phyloP scores from a whole-genome alignment of 1,284 basidiomycete genomes.

The Pseudozyma sp. region DNA sequence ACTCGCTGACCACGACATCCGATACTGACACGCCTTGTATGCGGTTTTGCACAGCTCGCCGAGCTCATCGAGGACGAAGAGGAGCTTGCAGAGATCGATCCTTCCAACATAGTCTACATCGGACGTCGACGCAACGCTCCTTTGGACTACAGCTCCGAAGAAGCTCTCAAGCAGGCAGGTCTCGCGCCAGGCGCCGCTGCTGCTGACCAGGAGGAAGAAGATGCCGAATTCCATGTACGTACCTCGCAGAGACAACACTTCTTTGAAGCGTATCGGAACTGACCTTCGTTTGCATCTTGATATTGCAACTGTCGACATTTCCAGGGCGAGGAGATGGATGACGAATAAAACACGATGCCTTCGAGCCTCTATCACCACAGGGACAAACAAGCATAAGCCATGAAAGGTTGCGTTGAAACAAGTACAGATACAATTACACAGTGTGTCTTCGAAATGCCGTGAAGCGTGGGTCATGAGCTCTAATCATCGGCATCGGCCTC shows the following conservation, averaged over 20 bases:
- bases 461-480: background rate
- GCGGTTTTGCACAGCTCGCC: slow-evolving; percentile 20
- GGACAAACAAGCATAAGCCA: background rate
- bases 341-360: slow-evolving; percentile 9
- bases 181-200: slow-evolving; percentile 27
- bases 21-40: slow-evolving; percentile 4
- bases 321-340: slow-evolving; percentile 40
- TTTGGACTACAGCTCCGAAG: slow-evolving; percentile 60
- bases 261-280: too few relatives aligned
- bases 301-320: background rate
- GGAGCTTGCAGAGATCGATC: slow-evolving; percentile 51
- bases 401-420: slow-evolving; percentile 4
- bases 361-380: background rate
- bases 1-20: background rate
- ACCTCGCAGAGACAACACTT: too few relatives aligned
- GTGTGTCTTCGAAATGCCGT: background rate
- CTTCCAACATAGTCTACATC: slow-evolving; percentile 54
- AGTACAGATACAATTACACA: slow-evolving; percentile 32
- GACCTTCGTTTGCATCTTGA: background rate
- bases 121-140: slow-evolving; percentile 50
- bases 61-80: slow-evolving; percentile 52
- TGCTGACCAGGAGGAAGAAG: slow-evolving; percentile 50
- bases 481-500: slow-evolving; percentile 68
- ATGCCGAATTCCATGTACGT: slow-evolving; percentile 54
- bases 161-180: slow-evolving; percentile 58